These are phyloP conservation scores for Boletus pseudo-olivaceus DNA, from an alignment of 768 basidiomycete species.

Conservation along the genomic window DNA sequence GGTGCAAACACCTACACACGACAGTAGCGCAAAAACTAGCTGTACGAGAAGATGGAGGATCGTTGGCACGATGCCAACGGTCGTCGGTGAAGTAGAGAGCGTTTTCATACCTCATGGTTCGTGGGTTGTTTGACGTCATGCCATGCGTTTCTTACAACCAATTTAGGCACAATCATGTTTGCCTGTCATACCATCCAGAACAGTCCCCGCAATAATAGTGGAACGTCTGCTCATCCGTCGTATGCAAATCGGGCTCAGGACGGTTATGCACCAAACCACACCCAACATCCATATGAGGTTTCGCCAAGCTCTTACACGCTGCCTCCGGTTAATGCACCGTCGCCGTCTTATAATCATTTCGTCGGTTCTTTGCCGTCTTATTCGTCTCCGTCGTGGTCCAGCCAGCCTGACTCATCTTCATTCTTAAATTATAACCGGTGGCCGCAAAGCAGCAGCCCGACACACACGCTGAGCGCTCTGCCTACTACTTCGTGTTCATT, in stretches of 20 bases:
- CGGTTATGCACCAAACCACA: constrained; percentile 21
- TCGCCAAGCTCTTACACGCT: constrained; percentile 29
- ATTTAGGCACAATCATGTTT: constrained; percentile 37
- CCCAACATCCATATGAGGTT: constrained; percentile 29
- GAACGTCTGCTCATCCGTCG: constrained; percentile 21
- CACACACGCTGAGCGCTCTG: constrained; percentile 24
- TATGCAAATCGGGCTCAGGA: constrained; percentile 28
- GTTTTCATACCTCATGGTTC: constrained; percentile 88
- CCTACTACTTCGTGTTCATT: constrained; percentile 25
- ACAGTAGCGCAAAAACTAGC: constrained; percentile 76
- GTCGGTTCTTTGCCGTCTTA: constrained; percentile 25
- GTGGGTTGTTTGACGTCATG: constrained; percentile 37
- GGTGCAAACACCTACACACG: constrained; percentile 51
- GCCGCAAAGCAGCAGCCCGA: constrained; percentile 27
- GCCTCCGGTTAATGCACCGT: constrained; percentile 29
- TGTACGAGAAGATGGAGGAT: constrained; percentile 84
- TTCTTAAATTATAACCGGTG: constrained; percentile 30
- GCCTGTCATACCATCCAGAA: constrained; percentile 37
- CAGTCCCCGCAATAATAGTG: constrained; percentile 18
- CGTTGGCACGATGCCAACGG: constrained; percentile 57
- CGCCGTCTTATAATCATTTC: constrained; percentile 28
- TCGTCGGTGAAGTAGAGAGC: constrained; percentile 70
- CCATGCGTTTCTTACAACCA: constrained; percentile 27
- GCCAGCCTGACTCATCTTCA: constrained; percentile 28
- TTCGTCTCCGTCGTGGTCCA: constrained; percentile 26